Percentiles rank a stretch among this genome's conserved stretches.
These are phyloP conservation scores for Syzygium syzygioides DNA, from an alignment of 441 rosid species.

Conservation along the genomic window DNA sequence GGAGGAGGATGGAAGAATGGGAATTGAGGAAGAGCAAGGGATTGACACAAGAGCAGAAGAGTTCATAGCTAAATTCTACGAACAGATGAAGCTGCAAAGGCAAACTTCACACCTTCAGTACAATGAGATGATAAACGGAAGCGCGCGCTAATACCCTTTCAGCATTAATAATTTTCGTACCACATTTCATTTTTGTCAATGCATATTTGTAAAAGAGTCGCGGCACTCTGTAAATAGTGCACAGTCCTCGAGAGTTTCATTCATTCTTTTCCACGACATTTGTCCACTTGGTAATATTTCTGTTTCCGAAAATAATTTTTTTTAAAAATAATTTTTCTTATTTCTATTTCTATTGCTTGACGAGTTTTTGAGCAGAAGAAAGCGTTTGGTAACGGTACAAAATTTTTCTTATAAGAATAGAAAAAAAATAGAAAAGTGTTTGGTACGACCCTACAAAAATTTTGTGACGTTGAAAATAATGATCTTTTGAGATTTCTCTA, in stretches of 20 bases:
- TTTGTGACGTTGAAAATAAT: no score
- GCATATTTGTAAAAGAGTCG: neutral
- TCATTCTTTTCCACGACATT: neutral
- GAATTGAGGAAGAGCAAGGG: slow-evolving; percentile 40
- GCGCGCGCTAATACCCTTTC: slow-evolving; percentile 5
- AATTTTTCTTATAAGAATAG: no score
- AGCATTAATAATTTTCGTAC: neutral
- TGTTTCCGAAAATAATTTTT: rapidly evolving
- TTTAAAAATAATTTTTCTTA: no score
- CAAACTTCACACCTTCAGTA: slow-evolving; percentile 56
- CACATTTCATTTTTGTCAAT: neutral
- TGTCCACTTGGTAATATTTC: no score
- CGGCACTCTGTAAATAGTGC: neutral
- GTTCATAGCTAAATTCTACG: slow-evolving; percentile 70
- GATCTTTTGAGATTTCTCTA: no score
- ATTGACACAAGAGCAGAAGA: slow-evolving; percentile 74
- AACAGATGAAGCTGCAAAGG: slow-evolving; percentile 70
- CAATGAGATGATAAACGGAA: slow-evolving; percentile 22
- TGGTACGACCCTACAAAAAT: no score
- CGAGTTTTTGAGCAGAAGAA: no score
- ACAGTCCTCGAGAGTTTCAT: neutral
- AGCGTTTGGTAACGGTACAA: no score
- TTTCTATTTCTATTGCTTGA: no score
- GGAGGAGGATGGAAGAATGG: slow-evolving; percentile 1
- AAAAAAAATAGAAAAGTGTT: no score